Conservation (phyloP, 2,329 filamentous ascomycete genomes). For the Escovopsis sp. region DNA sequence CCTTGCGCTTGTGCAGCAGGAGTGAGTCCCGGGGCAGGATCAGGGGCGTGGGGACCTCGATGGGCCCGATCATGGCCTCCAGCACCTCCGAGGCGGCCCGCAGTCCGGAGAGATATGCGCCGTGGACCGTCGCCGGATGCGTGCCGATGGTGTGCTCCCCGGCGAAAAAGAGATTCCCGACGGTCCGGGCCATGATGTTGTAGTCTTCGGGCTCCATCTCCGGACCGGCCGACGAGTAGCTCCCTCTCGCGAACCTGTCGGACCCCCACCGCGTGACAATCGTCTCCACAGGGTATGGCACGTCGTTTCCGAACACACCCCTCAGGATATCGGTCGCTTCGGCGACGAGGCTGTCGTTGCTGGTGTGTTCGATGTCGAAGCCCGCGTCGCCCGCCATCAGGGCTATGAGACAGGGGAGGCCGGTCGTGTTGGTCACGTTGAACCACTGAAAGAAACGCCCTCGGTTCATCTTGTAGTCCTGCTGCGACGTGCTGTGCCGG, state of each 20-base stretch:
- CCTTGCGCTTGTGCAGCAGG: conserved; percentile 41
- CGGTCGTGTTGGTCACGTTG: conserved; percentile 83
- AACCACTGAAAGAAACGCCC: conserved; percentile 98
- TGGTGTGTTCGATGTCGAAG: conserved; percentile 66
- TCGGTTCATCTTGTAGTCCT: conserved; percentile 62
- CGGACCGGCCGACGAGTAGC: conserved; percentile 86
- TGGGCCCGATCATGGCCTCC: conserved; percentile 65
- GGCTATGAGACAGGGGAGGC: conserved; percentile 73
- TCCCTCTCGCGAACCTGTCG: conserved; percentile 82
- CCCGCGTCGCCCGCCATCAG: conserved; percentile 94
- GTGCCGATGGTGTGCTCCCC: conserved; percentile 94
- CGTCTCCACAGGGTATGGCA: conserved; percentile 69
- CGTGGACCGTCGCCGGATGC: conserved; percentile 92
- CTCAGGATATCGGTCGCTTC: conserved; percentile 71
- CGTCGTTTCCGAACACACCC: conserved; percentile 54
- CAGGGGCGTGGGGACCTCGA: conserved; percentile 61
- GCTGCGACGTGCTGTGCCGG: conserved; percentile 57
- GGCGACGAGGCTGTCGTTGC: conserved; percentile 58
- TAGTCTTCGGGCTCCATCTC: conserved; percentile 77
- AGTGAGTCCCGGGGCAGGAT: conserved; percentile 48
- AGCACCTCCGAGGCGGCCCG: conserved; percentile 79
- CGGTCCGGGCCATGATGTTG: conserved; percentile 69
- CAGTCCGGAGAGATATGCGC: conserved; percentile 85
- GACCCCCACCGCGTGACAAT: conserved; percentile 87
- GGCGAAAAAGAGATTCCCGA: conserved; percentile 87